phyloP scores from a whole-genome alignment of 78 protist species.

The Planoprotostelium fungivorum region DNA sequence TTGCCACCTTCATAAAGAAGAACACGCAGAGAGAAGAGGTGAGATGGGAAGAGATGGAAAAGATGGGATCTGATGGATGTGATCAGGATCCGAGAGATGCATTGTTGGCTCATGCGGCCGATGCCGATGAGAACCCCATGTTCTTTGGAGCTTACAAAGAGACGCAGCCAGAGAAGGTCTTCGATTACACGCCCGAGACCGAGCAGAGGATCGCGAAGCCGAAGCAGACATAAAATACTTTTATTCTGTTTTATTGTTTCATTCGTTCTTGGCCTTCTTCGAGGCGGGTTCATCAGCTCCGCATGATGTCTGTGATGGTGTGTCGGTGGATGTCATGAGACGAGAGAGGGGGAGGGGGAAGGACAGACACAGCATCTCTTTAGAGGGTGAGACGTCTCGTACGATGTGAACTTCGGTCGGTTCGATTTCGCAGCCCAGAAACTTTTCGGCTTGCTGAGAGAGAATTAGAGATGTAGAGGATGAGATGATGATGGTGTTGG shows the following conservation, averaged over 20 bases:
- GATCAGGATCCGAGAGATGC: not conserved
- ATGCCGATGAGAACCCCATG: not conserved
- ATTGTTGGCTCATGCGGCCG: not conserved
- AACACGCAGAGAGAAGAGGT: not conserved
- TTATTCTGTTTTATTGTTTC: too few species aligned
- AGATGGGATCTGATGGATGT: not conserved
- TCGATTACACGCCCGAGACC: not conserved
- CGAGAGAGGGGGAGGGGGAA: conserved; percentile 37
- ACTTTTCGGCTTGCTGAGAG: not conserved
- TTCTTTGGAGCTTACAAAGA: not conserved
- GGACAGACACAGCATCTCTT: conserved; percentile 72
- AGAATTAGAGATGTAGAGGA: not conserved
- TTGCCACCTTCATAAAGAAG: not conserved
- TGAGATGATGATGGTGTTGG: not conserved
- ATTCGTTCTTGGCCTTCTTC: too few species aligned
- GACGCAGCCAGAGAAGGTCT: not conserved
- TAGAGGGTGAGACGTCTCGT: conserved; percentile 80
- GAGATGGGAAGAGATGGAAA: not conserved
- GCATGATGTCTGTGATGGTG: too few species aligned
- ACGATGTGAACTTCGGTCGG: conserved; percentile 25
- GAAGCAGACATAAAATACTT: too few species aligned
- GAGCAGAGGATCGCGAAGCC: not conserved
- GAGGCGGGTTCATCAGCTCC: too few species aligned
- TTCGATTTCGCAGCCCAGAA: conserved; percentile 5
- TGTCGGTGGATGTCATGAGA: too few species aligned